Evolutionary conservation across 2,329 filamentous ascomycete species (phyloP).

Genomic region (Aspergillus hortae): DNA sequence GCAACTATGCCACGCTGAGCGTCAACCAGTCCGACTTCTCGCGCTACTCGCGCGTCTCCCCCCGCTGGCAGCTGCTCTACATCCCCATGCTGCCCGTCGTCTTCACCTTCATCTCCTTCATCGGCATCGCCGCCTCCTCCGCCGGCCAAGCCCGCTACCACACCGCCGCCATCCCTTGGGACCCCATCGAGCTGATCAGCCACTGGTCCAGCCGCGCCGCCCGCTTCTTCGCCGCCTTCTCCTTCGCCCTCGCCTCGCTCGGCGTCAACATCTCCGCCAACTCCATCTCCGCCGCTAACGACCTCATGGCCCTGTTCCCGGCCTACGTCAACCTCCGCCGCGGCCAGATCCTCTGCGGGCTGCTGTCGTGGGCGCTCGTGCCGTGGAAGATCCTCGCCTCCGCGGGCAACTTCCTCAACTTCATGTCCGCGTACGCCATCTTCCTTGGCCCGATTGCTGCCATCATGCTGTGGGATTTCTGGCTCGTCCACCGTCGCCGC

Average conservation of each 20-base stretch:
- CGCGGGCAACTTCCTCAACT: constrained; percentile 58
- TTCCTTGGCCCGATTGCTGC: constrained; percentile 63
- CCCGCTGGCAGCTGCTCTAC: constrained; percentile 50
- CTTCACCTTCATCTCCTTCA: constrained; percentile 53
- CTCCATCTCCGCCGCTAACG: constrained; percentile 48
- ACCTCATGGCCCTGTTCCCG: constrained; percentile 54
- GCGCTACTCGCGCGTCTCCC: constrained; percentile 47
- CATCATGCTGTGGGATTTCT: constrained; percentile 60
- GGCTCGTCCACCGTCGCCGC: constrained; percentile 50
- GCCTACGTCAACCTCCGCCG: constrained; percentile 55
- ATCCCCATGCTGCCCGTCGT: constrained; percentile 51
- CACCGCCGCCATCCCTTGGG: constrained; percentile 39
- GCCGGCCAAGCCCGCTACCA: constrained; percentile 37
- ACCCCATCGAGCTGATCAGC: constrained; percentile 40
- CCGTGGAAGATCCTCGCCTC: constrained; percentile 64
- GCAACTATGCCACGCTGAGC: constrained; percentile 50
- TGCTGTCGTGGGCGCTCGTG: constrained; percentile 58
- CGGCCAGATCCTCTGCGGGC: constrained; percentile 53
- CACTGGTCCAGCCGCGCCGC: constrained; percentile 39
- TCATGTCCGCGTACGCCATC: constrained; percentile 64
- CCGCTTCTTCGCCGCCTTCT: constrained; percentile 50
- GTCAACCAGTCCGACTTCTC: constrained; percentile 58
- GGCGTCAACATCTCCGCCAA: constrained; percentile 58
- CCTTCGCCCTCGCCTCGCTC: constrained; percentile 54
- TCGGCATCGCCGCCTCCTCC: constrained; percentile 41